phyloP scores from a whole-genome alignment of 2,329 filamentous ascomycete species.

The Aspergillus sergii region DNA sequence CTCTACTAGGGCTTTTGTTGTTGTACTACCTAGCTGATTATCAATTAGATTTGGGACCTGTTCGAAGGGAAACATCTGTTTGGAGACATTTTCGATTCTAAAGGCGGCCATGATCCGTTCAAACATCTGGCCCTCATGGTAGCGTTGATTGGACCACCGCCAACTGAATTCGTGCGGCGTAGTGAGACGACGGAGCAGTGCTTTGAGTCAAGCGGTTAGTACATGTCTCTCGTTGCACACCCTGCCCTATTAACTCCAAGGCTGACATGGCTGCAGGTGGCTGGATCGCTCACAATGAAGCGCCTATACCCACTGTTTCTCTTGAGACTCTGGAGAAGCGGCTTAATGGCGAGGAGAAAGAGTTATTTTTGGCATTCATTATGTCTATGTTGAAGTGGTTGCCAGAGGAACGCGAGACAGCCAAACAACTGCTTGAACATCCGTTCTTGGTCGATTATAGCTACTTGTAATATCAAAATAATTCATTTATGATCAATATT shows the following conservation, averaged over 20 bases:
- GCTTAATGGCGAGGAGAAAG: constrained; percentile 32
- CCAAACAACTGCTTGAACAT: constrained; percentile 38
- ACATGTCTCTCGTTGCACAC: too few species aligned
- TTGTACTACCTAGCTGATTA: constrained; percentile 5
- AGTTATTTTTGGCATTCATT: constrained; percentile 38
- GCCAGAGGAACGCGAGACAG: constrained; percentile 41
- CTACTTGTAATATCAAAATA: too few species aligned
- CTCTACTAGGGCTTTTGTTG: neutral
- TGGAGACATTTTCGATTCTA: constrained; percentile 26
- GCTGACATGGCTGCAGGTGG: constrained; percentile 11
- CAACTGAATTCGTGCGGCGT: constrained; percentile 26
- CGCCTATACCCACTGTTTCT: constrained; percentile 22
- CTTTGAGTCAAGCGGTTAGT: constrained; percentile 26
- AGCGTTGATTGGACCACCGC: constrained; percentile 30
- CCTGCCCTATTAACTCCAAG: too few species aligned
- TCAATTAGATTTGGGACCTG: constrained; percentile 50
- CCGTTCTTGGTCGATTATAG: too few species aligned
- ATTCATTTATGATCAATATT: too few species aligned
- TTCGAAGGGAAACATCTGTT: constrained; percentile 52
- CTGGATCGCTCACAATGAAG: constrained; percentile 28
- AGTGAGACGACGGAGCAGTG: constrained; percentile 33
- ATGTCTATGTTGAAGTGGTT: constrained; percentile 42
- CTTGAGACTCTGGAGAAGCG: constrained; percentile 24
- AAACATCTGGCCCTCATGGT: constrained; percentile 32
- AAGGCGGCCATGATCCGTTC: constrained; percentile 27